These are phyloP conservation scores for Cyberlindnera mrakii DNA, from an alignment of 805 yeast species.

Conservation along the genomic window DNA sequence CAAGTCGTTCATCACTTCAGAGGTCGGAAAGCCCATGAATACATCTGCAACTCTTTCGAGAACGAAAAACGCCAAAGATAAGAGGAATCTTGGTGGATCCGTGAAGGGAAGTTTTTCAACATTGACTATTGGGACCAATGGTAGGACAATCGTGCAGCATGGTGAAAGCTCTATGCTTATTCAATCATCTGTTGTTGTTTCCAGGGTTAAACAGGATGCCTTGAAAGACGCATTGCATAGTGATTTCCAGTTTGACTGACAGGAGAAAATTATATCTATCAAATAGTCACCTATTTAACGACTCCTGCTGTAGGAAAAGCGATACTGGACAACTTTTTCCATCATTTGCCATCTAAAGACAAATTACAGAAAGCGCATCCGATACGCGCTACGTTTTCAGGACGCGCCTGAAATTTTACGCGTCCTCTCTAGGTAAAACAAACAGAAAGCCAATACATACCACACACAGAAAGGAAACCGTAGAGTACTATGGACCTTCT, in stretches of 20 bases:
- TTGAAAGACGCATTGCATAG: conserved; percentile 20
- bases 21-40: conserved; percentile 14
- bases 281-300: too few species aligned
- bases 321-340: too few species aligned
- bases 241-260: conserved; percentile 2
- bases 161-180: conserved; percentile 21
- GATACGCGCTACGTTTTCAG: too few species aligned
- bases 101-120: conserved; percentile 22
- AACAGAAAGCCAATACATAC: too few species aligned
- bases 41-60: not conserved
- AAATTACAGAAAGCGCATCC: too few species aligned
- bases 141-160: conserved; percentile 21
- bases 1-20: conserved; percentile 15
- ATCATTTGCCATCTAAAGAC: too few species aligned
- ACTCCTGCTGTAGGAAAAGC: too few species aligned
- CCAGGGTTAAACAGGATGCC: conserved; percentile 22
- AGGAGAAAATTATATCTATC: not conserved
- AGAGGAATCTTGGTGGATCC: not conserved
- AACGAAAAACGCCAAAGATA: not conserved
- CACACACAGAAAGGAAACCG: too few species aligned
- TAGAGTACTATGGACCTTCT: conserved; percentile 16
- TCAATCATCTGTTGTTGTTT: conserved; percentile 17
- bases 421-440: too few species aligned
- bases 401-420: too few species aligned
- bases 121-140: conserved; percentile 23